Evolutionary conservation across 129 eudicot genomes (phyloP), one percentile per base, ranked within the genome.

Genomic region (Ambrosia artemisiifolia): DNA sequence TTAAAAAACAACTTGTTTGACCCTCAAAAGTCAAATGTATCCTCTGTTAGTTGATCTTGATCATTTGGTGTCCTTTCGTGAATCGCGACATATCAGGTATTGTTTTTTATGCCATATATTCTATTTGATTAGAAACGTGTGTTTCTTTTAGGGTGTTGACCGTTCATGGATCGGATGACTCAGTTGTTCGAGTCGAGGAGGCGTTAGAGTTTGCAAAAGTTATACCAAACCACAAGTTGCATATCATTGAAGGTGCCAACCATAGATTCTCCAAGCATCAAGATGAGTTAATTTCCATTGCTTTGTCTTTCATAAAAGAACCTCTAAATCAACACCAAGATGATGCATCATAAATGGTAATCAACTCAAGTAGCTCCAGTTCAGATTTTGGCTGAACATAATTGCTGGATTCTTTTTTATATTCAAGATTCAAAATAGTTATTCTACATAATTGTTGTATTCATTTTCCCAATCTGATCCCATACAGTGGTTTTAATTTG

Each of bases 211-310:
- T 90, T 62, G 85, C 78, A 34, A 84, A 90, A 74, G 65, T 94
- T 56, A 84, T 94, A 78, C 87, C 91, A 3, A 94, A 94, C 79
- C 92, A 93, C 90, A 80, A 70, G 60, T 63, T 89, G 20, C 86
- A 82, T 46, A 71, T 82, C 11, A 59, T 85, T 30, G 48, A 82
- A 67, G 84, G 84, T 56, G 83, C 85, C 48, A 57, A 85, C 72
- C 85, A 85, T 60, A 64, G 87, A 14, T 82, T 79, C 73, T 57
- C 80, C 7, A 44, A 63, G 12, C 85, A 85, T 82, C 85, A 62
- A 56, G 62, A 73, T 73, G 78, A 82, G 78, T 73, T 82, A 76
- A 64, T 59, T 68, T 71, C 90, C 11, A 36, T 76, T 40, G 56
- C 82, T 65, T 36, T 79, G 73, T 68, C 85, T 63, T 80, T 80